Evolutionary conservation across 148 eudicot genomes (phyloP).

Genomic region (Chenopodium berlandieri): DNA sequence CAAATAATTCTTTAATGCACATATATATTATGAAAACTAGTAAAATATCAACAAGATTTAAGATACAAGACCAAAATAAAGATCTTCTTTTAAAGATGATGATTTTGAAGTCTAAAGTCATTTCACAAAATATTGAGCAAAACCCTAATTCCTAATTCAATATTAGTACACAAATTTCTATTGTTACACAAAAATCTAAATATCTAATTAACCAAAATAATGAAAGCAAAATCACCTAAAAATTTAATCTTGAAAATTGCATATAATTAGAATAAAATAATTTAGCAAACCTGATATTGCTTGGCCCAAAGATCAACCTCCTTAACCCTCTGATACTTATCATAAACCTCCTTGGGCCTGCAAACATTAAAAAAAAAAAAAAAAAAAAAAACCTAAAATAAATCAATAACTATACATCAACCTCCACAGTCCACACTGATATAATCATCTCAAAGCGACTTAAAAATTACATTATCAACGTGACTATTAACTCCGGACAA

Average conservation of each 20-base stretch:
- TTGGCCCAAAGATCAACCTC: conserved; percentile 71
- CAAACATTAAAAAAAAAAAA: neutral
- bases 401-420: too few species aligned
- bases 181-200: neutral
- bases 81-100: too few species aligned
- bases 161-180: neutral
- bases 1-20: too few species aligned
- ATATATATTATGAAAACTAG: too few species aligned
- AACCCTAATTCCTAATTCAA: neutral
- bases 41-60: too few species aligned
- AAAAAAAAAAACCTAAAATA: neutral
- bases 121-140: neutral
- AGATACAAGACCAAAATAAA: too few species aligned
- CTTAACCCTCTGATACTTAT: conserved; percentile 53
- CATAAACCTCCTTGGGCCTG: conserved; percentile 65
- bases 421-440: neutral
- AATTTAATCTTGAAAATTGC: neutral
- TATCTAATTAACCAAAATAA: neutral
- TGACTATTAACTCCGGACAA: neutral
- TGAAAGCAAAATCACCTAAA: neutral
- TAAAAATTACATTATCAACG: neutral
- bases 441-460: neutral
- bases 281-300: conserved; percentile 62
- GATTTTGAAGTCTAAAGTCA: too few species aligned
- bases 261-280: neutral